These are phyloP conservation scores for Leptographium wingfieldii DNA, from an alignment of 2,329 filamentous ascomycete species.

Conservation along the genomic window DNA sequence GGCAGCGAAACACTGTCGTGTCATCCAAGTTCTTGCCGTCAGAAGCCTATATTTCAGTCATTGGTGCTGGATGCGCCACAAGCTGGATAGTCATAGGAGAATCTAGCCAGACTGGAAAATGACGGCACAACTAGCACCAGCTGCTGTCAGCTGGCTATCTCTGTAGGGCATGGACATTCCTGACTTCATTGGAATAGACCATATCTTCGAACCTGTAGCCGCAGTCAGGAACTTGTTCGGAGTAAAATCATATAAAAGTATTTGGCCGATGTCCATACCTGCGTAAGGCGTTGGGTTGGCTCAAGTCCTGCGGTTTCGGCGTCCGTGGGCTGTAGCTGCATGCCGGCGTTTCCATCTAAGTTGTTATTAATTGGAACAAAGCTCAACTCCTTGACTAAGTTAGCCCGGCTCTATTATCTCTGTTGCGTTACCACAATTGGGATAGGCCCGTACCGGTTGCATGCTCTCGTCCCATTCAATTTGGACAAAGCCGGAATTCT, in stretches of 20 bases:
- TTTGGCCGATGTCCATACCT: constrained; percentile 30
- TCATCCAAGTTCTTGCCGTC: constrained; percentile 41
- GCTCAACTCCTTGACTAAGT: constrained; percentile 8
- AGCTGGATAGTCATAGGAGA: constrained; percentile 49
- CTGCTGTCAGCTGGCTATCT: not conserved
- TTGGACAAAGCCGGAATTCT: constrained; percentile 52
- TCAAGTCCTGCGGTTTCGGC: constrained; percentile 34
- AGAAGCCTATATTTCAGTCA: constrained; percentile 37
- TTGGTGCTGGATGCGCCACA: constrained; percentile 84
- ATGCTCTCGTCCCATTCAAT: constrained; percentile 64
- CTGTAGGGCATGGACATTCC: not conserved
- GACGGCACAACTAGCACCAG: not conserved
- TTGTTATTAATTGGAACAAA: constrained; percentile 30
- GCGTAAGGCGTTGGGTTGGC: constrained; percentile 62
- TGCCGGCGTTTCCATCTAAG: constrained; percentile 15
- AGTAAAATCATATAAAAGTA: not conserved
- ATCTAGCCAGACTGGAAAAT: not conserved
- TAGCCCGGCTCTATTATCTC: not conserved
- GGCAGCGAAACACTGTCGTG: constrained; percentile 54
- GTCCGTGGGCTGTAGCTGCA: constrained; percentile 2
- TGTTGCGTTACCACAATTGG: not conserved
- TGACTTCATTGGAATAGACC: constrained; percentile 18
- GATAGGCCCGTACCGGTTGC: constrained; percentile 36
- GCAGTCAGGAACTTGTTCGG: constrained; percentile 20
- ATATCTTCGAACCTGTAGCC: constrained; percentile 18